Percentiles rank a stretch among this genome's conserved stretches.
Evolutionary conservation across 176 grass and related monocot genomes (phyloP).

Genomic region (Hordeum marinum): DNA sequence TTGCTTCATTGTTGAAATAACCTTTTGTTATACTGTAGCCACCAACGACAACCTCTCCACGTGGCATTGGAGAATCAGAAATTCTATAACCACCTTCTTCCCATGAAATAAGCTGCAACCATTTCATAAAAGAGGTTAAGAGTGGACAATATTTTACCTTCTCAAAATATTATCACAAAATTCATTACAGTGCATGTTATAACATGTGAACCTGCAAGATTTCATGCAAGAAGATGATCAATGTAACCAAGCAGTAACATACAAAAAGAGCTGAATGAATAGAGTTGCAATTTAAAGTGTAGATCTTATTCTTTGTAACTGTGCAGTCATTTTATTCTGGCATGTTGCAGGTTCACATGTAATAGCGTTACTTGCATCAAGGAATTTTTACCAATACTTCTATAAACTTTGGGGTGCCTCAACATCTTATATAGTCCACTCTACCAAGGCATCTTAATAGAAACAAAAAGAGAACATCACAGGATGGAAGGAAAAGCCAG

Average conservation of each 20-base stretch:
- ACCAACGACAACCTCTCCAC: constrained; percentile 77
- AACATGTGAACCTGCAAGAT: not conserved
- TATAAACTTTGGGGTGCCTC: not conserved
- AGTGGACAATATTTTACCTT: not conserved
- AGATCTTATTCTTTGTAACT: not conserved
- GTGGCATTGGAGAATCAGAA: constrained; percentile 78
- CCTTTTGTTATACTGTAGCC: constrained; percentile 71
- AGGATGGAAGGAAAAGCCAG: not conserved
- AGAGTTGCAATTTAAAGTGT: not conserved
- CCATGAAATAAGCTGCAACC: constrained; percentile 70
- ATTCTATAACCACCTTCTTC: constrained; percentile 71
- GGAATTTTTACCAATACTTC: not conserved
- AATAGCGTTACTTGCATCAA: not conserved
- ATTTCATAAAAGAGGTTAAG: constrained; percentile 12
- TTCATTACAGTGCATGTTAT: not conserved
- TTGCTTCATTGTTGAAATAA: constrained; percentile 82
- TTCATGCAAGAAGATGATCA: not conserved
- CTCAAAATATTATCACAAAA: not conserved
- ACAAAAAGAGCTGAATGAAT: not conserved
- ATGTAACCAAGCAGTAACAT: not conserved
- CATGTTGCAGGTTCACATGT: not conserved
- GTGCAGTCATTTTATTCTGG: not conserved
- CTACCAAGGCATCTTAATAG: not conserved
- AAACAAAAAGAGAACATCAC: not conserved
- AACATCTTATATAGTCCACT: not conserved